Base-by-base conservation (phyloP, 192 early-diverging fungal species). In the Umbelopsis vinacea region DNA sequence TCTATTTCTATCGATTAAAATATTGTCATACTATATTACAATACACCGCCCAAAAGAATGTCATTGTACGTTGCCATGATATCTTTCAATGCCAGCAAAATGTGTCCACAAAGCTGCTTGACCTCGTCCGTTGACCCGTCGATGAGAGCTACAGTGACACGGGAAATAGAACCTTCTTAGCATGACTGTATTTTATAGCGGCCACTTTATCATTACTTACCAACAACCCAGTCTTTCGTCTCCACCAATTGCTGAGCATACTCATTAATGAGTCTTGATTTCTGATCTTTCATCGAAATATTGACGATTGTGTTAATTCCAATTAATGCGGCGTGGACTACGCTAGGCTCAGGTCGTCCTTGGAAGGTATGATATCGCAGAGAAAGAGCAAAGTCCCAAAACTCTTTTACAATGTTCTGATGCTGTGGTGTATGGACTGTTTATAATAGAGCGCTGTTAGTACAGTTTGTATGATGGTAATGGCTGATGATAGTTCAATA, bases 151-250 rank as follows among this genome's bases (percentile, higher is more conserved):
- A 19, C 17, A 19, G 57, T 37, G 19, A 19, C 4, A 37, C 7
- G 26, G 11, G 0, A 38, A 17, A 19, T 37, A 37, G 57, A 29
- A 35, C 7, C 11, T 37, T n/a, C 23, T 63, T 3, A 17, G 33
- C 11, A 11, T 17, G 17, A 37, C 33, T 50, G 6, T 21, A 19
- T 37, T n/a, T 19, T 7, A 4, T 14, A 4, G 19, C 29, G 21
- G 8, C 9, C 14, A 19, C 0, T 3, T 29, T 37, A 19, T 3
- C 11, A 12, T 7, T 15, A 38, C 45, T 70, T 73, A 72, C 76
- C 57, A 46, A 68, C 45, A 57, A 69, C 21, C 72, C 71, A 77
- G 33, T 70, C 72, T 63, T 52, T 55, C 14, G 68, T 69, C 50
- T 73, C 72, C 29, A 68, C 67, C 15, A 70, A 33, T 69, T 73